Base-by-base conservation (phyloP, 2,329 filamentous ascomycete species). In the Penicillium sp. region DNA sequence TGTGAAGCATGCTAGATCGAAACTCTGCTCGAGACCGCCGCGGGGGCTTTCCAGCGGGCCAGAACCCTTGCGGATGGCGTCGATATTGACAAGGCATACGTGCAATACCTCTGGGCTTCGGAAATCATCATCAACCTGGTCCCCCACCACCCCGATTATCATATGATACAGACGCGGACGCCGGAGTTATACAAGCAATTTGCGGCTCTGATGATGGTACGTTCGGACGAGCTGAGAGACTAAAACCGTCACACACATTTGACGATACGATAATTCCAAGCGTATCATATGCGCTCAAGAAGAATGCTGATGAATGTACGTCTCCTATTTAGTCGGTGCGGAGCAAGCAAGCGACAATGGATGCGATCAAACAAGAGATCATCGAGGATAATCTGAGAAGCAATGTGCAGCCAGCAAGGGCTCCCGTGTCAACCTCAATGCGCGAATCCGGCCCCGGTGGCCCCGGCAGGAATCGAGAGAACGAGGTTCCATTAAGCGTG, bases 41-140 rank as follows among this genome's bases (percentile, higher is more conserved):
- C 64, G 48, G 63, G 67, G 44, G 64, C 68, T 29, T 63, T 71
- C 35, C 56, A 64, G 26, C 60, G 60, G 52, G 64, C 67, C 12
- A 66, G 58, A 45, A 44, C 48, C 18, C 59, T 67, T 46, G 52
- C 61, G 26, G 63, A 69, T 35, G 55, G 60, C 26, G 59, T 66
- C 27, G 57, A 69, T 33, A 81, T 83, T 4, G 89, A 93, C 62
- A 68, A 82, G 34, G 90, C 90, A 3, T 85, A 95, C 47, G 81
- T 86, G 55, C 87, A 95, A 52, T 97, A 91, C 63, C 78, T 97
- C 49, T 81, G 85, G 53, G 88, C 90, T 9, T 90, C 80, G 50
- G 83, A 90, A 48, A 85, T 96, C 47, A 80, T 86, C 11, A 77
- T 90, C 43, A 83, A 91, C 47, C 73, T 84, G 37, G 84, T 97